These are phyloP conservation scores for Globisporangium abappressorium DNA, from an alignment of 352 stramenopile species.

Conservation along the genomic window DNA sequence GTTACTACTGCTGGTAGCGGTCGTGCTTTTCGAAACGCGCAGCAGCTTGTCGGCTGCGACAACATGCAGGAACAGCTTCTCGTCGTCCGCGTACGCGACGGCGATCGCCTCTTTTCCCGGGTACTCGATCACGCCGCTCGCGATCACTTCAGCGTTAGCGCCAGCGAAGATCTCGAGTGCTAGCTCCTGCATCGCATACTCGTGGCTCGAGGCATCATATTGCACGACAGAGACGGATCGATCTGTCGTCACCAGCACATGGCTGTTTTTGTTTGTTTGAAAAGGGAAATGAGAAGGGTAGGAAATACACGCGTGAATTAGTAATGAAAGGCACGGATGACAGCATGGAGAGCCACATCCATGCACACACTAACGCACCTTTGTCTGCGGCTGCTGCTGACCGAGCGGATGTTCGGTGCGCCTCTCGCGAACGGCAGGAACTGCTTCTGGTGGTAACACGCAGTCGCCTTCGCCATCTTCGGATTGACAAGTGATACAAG, in stretches of 20 bases:
- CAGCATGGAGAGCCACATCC: neutral
- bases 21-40: neutral
- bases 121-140: constrained; percentile 42
- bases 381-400: constrained; percentile 30
- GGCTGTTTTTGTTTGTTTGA: constrained; percentile 23
- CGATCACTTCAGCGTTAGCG: constrained; percentile 35
- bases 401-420: constrained; percentile 54
- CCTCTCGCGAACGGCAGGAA: constrained; percentile 65
- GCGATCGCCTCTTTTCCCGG: constrained; percentile 35
- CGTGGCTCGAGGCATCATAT: constrained; percentile 20
- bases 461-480: constrained; percentile 16
- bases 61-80: constrained; percentile 34
- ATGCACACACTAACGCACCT: constrained; percentile 19
- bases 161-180: constrained; percentile 26
- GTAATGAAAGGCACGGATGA: neutral
- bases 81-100: constrained; percentile 45
- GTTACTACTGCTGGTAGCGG: neutral
- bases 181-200: constrained; percentile 42
- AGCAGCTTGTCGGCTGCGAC: constrained; percentile 10
- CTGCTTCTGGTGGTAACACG: constrained; percentile 46
- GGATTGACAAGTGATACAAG: neutral
- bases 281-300: neutral
- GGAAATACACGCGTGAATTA: neutral
- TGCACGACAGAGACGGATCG: constrained; percentile 45
- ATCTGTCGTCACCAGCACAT: constrained; percentile 68